phyloP scores from a whole-genome alignment of 768 basidiomycete species.

The Pleurotus djamor region DNA sequence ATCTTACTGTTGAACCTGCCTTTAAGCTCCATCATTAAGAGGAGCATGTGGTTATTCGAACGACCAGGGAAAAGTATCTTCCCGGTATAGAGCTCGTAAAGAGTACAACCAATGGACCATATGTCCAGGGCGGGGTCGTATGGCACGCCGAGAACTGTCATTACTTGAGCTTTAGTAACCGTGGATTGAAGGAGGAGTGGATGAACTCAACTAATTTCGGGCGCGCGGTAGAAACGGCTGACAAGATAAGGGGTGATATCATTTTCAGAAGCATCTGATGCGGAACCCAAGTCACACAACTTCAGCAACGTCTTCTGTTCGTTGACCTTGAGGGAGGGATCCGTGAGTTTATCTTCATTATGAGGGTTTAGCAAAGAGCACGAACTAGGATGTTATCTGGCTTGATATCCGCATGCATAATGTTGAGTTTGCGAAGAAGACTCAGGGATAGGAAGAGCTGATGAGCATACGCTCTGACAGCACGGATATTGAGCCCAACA shows the following conservation, averaged over 20 bases:
- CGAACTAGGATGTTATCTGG: conserved; percentile 95
- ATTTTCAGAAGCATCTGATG: conserved; percentile 91
- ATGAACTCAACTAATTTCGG: conserved; percentile 85
- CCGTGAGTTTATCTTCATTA: too few species aligned
- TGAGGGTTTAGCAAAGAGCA: conserved; percentile 14
- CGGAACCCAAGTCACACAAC: conserved; percentile 96
- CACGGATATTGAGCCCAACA: conserved; percentile 92
- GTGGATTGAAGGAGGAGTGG: not conserved
- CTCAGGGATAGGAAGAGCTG: conserved; percentile 91
- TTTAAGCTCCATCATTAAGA: conserved; percentile 97
- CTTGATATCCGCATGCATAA: conserved; percentile 99
- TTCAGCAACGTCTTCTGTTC: conserved; percentile 93
- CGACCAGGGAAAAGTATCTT: conserved; percentile 97
- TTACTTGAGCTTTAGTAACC: conserved; percentile 11
- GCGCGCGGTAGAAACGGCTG: conserved; percentile 95
- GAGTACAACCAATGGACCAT: conserved; percentile 97
- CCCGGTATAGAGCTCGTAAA: conserved; percentile 94
- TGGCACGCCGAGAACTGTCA: conserved; percentile 86
- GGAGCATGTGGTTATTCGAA: conserved; percentile 96
- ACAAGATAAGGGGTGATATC: conserved; percentile 99
- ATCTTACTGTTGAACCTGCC: conserved; percentile 91
- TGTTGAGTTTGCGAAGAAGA: conserved; percentile 82
- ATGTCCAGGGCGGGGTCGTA: conserved; percentile 94
- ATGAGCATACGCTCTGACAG: conserved; percentile 98
- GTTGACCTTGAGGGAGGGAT: conserved; percentile 62